Percentiles rank a stretch among this genome's conserved stretches.
These are phyloP conservation scores for Diplosphaera chodatii DNA, from an alignment of 139 green algal species.

Conservation along the genomic window DNA sequence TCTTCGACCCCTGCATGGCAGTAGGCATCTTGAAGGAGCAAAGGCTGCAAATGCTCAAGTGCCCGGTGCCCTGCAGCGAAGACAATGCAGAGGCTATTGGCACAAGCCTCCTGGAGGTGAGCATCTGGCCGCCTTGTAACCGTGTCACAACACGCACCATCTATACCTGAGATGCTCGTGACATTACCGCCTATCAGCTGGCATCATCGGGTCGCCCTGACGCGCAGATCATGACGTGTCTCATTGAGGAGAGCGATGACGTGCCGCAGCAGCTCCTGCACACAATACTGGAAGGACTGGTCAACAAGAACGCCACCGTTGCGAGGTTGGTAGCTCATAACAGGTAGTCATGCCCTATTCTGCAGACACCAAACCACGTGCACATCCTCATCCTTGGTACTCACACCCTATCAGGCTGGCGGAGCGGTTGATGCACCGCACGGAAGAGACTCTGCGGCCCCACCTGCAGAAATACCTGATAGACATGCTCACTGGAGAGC, in stretches of 20 bases:
- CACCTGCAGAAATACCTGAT: conserved; percentile 49
- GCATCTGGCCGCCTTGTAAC: too few relatives aligned
- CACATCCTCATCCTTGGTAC: too few relatives aligned
- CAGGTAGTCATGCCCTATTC: too few relatives aligned
- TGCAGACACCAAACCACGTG: too few relatives aligned
- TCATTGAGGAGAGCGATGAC: conserved; percentile 58
- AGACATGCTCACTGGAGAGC: conserved; percentile 22
- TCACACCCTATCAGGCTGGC: conserved; percentile 20
- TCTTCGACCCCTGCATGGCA: too few relatives aligned
- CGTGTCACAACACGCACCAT: not conserved
- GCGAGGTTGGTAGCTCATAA: conserved; percentile 4
- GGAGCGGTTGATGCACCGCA: conserved; percentile 38
- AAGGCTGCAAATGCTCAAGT: too few relatives aligned
- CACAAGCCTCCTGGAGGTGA: conserved; percentile 15
- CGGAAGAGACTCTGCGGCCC: conserved; percentile 39
- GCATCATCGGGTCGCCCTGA: too few relatives aligned
- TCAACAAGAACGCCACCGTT: conserved; percentile 27
- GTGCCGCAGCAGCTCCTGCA: conserved; percentile 56
- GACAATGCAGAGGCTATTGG: conserved; percentile 30
- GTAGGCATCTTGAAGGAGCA: too few relatives aligned
- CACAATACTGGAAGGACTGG: conserved; percentile 45
- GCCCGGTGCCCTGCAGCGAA: conserved; percentile 19
- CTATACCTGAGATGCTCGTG: not conserved
- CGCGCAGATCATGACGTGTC: conserved; percentile 32
- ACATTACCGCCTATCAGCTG: too few relatives aligned